Conservation (phyloP, 1,139 yeast species). For the Entelexis sorbosivorans region DNA sequence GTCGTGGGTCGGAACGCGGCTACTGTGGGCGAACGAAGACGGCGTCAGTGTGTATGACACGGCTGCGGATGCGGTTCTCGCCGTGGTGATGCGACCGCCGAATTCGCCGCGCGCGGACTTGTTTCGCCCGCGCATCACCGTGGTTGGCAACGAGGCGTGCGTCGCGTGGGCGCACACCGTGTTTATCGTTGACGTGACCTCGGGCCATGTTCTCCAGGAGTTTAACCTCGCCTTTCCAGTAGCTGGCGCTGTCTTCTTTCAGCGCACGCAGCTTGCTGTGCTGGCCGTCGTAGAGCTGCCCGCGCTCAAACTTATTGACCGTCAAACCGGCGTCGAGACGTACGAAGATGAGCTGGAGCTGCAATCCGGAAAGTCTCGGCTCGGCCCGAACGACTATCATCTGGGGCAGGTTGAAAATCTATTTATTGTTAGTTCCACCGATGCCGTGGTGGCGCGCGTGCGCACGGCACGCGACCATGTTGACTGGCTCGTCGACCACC, state of each 20-base stretch:
- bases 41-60: constrained; percentile 45
- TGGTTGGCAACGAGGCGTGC: constrained; percentile 47
- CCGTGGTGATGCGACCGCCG: constrained; percentile 34
- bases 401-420: constrained; percentile 34
- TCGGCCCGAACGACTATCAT: constrained; percentile 69
- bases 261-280: constrained; percentile 33
- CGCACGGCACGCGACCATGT: constrained; percentile 56
- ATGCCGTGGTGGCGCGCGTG: constrained; percentile 67
- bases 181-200: constrained; percentile 45
- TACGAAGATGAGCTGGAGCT: constrained; percentile 74
- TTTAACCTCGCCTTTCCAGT: constrained; percentile 46
- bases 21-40: constrained; percentile 76
- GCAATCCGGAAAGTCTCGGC: constrained; percentile 33
- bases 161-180: constrained; percentile 78
- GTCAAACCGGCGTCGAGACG: constrained; percentile 58
- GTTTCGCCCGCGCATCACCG: constrained; percentile 69
- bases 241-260: constrained; percentile 65
- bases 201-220: constrained; percentile 7
- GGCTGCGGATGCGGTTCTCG: constrained; percentile 20
- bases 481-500: constrained; percentile 56
- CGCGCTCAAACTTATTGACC: constrained; percentile 58
- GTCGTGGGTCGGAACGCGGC: constrained; percentile 45
- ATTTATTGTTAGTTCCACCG: constrained; percentile 67
- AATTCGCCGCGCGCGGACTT: constrained; percentile 64
- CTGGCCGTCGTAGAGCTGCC: constrained; percentile 47